phyloP scores from a whole-genome alignment of 2,329 filamentous ascomycete genomes.

The Aspergillus carbonarius region DNA sequence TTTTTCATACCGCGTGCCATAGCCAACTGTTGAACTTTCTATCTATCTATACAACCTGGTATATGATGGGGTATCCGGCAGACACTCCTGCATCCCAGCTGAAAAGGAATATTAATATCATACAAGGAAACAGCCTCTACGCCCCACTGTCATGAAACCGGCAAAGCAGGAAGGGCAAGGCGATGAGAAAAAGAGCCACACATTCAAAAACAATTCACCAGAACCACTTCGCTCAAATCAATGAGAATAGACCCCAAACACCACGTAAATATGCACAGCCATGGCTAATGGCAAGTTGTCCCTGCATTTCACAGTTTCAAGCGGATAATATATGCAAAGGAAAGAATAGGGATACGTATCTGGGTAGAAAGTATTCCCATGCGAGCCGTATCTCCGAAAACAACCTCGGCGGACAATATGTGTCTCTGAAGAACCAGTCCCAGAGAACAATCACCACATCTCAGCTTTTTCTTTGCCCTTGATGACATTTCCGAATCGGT shows the following conservation, averaged over 20 bases:
- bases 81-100: neutral
- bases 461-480: constrained; percentile 30
- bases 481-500: constrained; percentile 39
- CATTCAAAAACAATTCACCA: neutral
- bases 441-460: neutral
- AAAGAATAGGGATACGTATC: neutral
- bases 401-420: neutral
- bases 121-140: neutral
- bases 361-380: neutral
- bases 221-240: neutral
- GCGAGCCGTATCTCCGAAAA: neutral
- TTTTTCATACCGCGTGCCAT: neutral
- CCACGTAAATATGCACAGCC: constrained; percentile 1
- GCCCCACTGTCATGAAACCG: neutral
- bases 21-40: neutral
- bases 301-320: neutral
- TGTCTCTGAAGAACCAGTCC: constrained; percentile 2
- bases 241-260: neutral
- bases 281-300: neutral
- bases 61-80: neutral
- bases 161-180: neutral
- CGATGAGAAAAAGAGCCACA: neutral
- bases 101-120: neutral
- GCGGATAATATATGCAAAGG: constrained; percentile 12
- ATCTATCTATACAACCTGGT: constrained; percentile 6